Evolutionary conservation across 495 filamentous ascomycete genomes (phyloP), one percentile per base, ranked within the genome.

Genomic region (Aspergillus sparsus): DNA sequence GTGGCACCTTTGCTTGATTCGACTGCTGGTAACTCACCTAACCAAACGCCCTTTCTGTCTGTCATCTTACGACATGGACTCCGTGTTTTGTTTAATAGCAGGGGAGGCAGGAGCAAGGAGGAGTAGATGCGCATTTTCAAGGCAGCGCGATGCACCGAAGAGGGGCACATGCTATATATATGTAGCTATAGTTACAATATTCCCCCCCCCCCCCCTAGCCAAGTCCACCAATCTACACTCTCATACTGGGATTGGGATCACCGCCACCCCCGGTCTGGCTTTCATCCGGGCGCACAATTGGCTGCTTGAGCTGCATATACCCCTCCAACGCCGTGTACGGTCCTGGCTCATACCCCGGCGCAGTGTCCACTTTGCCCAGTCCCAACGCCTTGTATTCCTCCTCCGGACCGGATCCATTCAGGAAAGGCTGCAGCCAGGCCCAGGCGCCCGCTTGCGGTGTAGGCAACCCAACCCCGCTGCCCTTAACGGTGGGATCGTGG

Each of bases 391-490:
- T 73, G 41, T 57, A 72, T 42, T 37, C 56, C 12, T 37, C 53
- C 34, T 35, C 53, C 13, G n/a, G n/a, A n/a, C 32, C 60, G 31
- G 53, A 35, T 2, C 13, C 57, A 12, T 53, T 55, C 11, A 57
- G 33, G 57, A 71, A 81, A 21, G 80, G 78, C 70, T 83, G 75
- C 39, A 83, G 53, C 80, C 80, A 83, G 0, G 51, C 60, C 80
- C 79, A 83, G 6, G 73, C 62, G 0, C 58, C 70, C 0, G 42
- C 46, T 1, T 52, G 55, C 31, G 72, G 27, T 1, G 66, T 60
- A 7, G 69, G 70, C n/a, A 72, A 41, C 5, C 32, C 32, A 0
- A 53, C 32, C 10, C 7, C 32, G n/a, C 50, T 53, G 10, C n/a
- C 9, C 8, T 15, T 15, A 16, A 60, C 44, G 35, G 60, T 52